phyloP scores from a whole-genome alignment of 345 rosid species.

The Brassica incana region DNA sequence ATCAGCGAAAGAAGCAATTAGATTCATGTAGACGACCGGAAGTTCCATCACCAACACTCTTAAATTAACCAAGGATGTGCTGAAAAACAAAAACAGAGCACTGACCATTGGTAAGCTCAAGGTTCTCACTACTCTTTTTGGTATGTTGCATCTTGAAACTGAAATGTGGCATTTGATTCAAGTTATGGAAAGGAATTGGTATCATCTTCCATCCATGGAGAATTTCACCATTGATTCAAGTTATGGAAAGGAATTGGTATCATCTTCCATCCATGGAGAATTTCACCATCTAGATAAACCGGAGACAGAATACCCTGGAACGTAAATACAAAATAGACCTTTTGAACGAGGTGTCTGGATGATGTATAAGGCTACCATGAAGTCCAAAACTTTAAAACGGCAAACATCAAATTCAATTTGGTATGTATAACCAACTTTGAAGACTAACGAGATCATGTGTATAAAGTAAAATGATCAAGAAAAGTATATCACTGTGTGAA shows the following conservation, averaged over 20 bases:
- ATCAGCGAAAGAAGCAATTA: neutral
- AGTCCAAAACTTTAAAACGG: neutral
- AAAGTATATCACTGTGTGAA: neutral
- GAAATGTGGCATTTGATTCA: constrained; percentile 53
- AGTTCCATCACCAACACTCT: neutral
- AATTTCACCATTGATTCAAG: too few relatives aligned
- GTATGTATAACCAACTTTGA: neutral
- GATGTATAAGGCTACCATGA: too few relatives aligned
- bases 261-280: too few relatives aligned
- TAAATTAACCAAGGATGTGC: neutral
- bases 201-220: constrained; percentile 81
- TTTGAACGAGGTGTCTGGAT: neutral
- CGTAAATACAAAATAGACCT: neutral
- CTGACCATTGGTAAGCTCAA: constrained; percentile 44
- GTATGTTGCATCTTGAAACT: constrained; percentile 41
- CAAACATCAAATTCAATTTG: neutral
- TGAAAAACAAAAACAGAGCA: neutral
- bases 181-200: constrained; percentile 68
- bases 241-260: too few relatives aligned
- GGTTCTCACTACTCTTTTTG: constrained; percentile 28
- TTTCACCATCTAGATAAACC: constrained; percentile 61
- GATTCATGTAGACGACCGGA: neutral
- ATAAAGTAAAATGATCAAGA: neutral
- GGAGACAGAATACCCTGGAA: constrained; percentile 80
- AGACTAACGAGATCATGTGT: neutral